Percentiles rank a stretch among this genome's conserved stretches.
Conservation (phyloP, 495 filamentous ascomycete genomes). For the Penicillium ucsense region DNA sequence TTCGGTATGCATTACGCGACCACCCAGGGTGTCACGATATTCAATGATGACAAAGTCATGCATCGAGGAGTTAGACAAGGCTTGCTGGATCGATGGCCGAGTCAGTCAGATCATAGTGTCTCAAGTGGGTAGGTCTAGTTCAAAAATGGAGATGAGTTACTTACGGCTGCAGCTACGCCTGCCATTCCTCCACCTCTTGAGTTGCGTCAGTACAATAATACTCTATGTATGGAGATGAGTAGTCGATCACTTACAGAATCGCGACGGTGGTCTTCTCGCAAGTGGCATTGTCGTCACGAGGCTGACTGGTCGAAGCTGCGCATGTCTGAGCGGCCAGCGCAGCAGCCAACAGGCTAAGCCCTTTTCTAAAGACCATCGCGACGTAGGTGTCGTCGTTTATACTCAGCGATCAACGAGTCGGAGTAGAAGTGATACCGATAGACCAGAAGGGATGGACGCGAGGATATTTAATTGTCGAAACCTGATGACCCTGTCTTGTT, state of each 20-base stretch:
- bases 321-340: constrained; percentile 8
- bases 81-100: constrained; percentile 4
- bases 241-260: constrained; percentile 15
- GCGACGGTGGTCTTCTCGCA: constrained; percentile 26
- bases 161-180: constrained; percentile 57
- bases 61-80: constrained; percentile 10
- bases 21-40: constrained; percentile 12
- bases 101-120: too few species aligned
- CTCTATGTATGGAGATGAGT: too few species aligned
- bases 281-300: constrained; percentile 4
- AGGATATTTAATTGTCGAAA: too few species aligned
- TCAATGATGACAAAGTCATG: constrained; percentile 15
- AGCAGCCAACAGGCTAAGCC: background rate
- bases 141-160: background rate
- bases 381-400: background rate
- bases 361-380: constrained; percentile 6
- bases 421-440: background rate
- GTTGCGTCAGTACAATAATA: background rate
- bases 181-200: constrained; percentile 32
- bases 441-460: background rate
- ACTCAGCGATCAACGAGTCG: background rate
- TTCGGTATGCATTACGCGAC: constrained; percentile 8
- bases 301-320: constrained; percentile 4
- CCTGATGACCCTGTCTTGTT: too few species aligned
- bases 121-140: background rate